Evolutionary conservation across 192 early-diverging fungal species (phyloP).

Genomic region (Pilaira anomala): DNA sequence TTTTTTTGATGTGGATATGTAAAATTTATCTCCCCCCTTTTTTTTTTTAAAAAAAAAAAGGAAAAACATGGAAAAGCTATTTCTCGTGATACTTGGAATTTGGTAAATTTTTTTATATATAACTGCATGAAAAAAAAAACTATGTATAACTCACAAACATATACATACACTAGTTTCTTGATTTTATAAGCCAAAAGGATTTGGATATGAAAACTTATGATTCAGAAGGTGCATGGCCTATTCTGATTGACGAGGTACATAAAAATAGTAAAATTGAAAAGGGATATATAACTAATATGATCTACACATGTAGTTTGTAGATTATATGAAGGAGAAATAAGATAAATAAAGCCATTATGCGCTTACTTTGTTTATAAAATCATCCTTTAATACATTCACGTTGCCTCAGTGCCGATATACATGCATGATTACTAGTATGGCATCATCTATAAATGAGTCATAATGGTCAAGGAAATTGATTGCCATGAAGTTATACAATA

Average conservation of each 20-base stretch:
- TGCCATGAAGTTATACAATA: too few relatives aligned
- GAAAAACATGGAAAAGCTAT: conserved; percentile 75
- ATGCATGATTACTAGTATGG: too few relatives aligned
- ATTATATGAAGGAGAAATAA: conserved; percentile 16
- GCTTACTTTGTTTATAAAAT: too few relatives aligned
- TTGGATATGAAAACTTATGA: conserved; percentile 67
- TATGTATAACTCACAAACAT: background rate
- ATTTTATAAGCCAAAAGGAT: conserved; percentile 65
- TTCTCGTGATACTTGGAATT: conserved; percentile 81
- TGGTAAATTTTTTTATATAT: conserved; percentile 48
- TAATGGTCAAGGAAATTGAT: too few relatives aligned
- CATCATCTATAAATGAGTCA: too few relatives aligned
- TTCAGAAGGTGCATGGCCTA: conserved; percentile 81
- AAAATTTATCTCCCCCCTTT: too few relatives aligned
- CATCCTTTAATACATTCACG: too few relatives aligned
- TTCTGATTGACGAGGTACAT: conserved; percentile 72
- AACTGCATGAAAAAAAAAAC: background rate
- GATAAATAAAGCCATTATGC: too few relatives aligned
- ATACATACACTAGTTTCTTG: conserved; percentile 54
- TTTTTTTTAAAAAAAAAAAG: conserved; percentile 29
- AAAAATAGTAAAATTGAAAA: background rate
- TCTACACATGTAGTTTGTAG: conserved; percentile 29
- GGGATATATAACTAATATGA: background rate
- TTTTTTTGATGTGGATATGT: too few relatives aligned
- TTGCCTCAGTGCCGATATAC: too few relatives aligned